Evolutionary conservation across 495 filamentous ascomycete species (phyloP), one percentile per base, ranked within the genome.

Genomic region (Aspergillus biplanus): DNA sequence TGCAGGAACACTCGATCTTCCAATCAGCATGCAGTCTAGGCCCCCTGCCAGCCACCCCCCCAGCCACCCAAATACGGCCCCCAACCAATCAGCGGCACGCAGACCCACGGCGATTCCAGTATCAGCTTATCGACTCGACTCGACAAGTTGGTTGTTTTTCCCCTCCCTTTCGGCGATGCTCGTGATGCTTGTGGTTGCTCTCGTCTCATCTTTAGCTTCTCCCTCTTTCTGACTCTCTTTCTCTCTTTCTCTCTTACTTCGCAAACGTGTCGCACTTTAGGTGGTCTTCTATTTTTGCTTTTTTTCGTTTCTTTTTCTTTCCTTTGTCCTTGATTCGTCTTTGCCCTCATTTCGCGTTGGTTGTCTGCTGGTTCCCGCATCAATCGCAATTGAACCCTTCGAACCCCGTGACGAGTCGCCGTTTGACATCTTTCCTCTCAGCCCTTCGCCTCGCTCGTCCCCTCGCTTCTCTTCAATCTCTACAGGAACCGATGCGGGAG

Each of bases 31-130:
- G 21, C 33, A 33, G 7, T n/a, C 7, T 1, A 16, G 13, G 16
- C 12, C 47, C 46, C 33, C 61, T 37, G 50, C 61, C 61, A 63
- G 61, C 61, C 61, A 53, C 61, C 55, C 55, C 55, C 54, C 61
- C 61, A 63, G 61, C 61, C 61, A 52, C 61, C 61, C 18, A 11
- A 58, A 58, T 58, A 48, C 61, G 8, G 31, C 16, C 35, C 11
- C 46, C 33, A n/a, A 47, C 61, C 61, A 63, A 63, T 63, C 53
- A 56, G 53, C 53, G 37, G 39, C n/a, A 18, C 39, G 39, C 39
- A 27, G 47, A 31, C 47, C 53, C 53, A 56, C 35, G 15, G 33
- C 12, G 32, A 34, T 13, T 33, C 35, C 9, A 39, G 8, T 39
- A 44, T 44, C 39, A 35, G 53, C 33, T 56, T 39, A 56, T 54